phyloP scores from a whole-genome alignment of 2,329 filamentous ascomycete species.

The Exophiala mesophila region DNA sequence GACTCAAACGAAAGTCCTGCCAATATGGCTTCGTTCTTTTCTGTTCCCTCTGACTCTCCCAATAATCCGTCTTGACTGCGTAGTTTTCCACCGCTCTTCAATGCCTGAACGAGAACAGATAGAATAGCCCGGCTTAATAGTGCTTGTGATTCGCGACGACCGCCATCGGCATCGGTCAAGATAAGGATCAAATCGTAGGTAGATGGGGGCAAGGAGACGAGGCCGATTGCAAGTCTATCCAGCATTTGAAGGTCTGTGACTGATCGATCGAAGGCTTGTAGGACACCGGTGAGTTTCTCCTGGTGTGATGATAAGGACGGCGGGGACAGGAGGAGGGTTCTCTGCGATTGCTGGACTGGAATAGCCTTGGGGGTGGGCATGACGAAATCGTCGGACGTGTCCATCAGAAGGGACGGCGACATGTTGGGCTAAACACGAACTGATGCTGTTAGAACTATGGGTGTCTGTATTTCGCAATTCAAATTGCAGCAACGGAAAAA shows the following conservation, averaged over 20 bases:
- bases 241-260: slow-evolving; percentile 94
- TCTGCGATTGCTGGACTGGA: slow-evolving; percentile 32
- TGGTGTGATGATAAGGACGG: slow-evolving; percentile 85
- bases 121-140: slow-evolving; percentile 67
- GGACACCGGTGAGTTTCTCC: slow-evolving; percentile 65
- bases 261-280: slow-evolving; percentile 67
- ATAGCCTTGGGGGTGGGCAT: slow-evolving; percentile 29
- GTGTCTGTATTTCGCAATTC: too few relatives aligned
- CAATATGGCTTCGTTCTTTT: slow-evolving; percentile 74
- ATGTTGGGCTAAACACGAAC: slow-evolving; percentile 23
- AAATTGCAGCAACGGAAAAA: too few relatives aligned
- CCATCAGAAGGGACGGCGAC: slow-evolving; percentile 50
- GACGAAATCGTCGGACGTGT: slow-evolving; percentile 52
- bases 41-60: slow-evolving; percentile 39
- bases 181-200: slow-evolving; percentile 84
- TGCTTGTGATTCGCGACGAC: slow-evolving; percentile 58
- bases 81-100: slow-evolving; percentile 65
- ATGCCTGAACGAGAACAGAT: slow-evolving; percentile 60
- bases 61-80: slow-evolving; percentile 64
- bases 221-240: slow-evolving; percentile 77
- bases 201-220: slow-evolving; percentile 68
- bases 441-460: too few relatives aligned
- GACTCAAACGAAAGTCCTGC: slow-evolving; percentile 65
- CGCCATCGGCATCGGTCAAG: slow-evolving; percentile 70
- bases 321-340: slow-evolving; percentile 81